Percentiles rank a stretch among this genome's conserved stretches.
Conservation (phyloP, 1,139 yeast species). For the Arxiozyma heterogenica region DNA sequence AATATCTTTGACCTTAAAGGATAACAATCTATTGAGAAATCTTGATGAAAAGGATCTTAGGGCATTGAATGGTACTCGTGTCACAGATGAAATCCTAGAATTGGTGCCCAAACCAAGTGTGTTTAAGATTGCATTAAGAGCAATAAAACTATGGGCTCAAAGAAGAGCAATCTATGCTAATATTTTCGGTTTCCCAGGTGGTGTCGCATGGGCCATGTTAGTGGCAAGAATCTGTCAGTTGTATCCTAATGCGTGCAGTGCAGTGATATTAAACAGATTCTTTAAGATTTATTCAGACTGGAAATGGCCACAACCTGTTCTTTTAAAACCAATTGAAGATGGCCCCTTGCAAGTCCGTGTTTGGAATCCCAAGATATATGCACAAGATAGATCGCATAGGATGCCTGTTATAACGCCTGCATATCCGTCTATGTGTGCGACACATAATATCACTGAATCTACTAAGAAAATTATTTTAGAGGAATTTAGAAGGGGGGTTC, state of each 20-base stretch:
- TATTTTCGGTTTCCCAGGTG: constrained; percentile 97
- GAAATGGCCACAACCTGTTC: constrained; percentile 99
- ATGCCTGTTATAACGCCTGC: constrained; percentile 99
- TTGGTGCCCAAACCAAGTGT: constrained; percentile 90
- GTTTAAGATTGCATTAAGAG: constrained; percentile 84
- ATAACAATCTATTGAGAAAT: constrained; percentile 74
- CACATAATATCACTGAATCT: constrained; percentile 85
- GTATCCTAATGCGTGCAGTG: constrained; percentile 92
- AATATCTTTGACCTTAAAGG: constrained; percentile 58
- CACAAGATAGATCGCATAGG: constrained; percentile 77
- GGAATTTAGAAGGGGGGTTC: constrained; percentile 70
- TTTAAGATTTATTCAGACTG: constrained; percentile 79
- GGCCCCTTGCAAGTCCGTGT: constrained; percentile 94
- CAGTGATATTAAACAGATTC: constrained; percentile 80
- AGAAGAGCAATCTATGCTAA: constrained; percentile 89
- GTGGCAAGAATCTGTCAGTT: constrained; percentile 94
- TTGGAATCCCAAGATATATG: constrained; percentile 91
- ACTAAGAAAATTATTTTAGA: constrained; percentile 70
- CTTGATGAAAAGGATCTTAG: constrained; percentile 85
- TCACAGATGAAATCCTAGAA: constrained; percentile 83
- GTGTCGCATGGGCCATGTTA: constrained; percentile 99
- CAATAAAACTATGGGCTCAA: constrained; percentile 95
- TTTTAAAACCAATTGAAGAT: constrained; percentile 85
- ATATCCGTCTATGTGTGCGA: constrained; percentile 98
- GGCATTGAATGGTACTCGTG: constrained; percentile 90